Conservation (phyloP, 1,139 yeast genomes). For the Yamadazyma triangularis region DNA sequence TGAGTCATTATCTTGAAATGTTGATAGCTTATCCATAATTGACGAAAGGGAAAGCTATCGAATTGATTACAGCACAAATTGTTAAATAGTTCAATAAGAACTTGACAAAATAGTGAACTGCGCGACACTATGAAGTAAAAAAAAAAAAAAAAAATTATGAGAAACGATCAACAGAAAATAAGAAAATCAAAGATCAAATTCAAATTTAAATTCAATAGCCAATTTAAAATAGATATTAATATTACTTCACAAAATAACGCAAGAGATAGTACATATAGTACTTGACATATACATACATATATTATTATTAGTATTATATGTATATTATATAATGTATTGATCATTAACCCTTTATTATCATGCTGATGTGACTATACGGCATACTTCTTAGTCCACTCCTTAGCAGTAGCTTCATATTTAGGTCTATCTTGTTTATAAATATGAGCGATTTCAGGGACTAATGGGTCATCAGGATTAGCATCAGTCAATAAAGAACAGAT, state of each 20-base stretch:
- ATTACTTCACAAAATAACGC: background rate
- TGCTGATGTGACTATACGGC: constrained; percentile 59
- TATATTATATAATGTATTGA: background rate
- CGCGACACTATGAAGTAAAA: too few species aligned
- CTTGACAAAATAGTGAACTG: too few species aligned
- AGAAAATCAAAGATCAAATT: background rate
- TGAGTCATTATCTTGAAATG: constrained; percentile 41
- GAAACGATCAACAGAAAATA: background rate
- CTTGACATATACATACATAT: too few species aligned
- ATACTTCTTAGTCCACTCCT: constrained; percentile 98
- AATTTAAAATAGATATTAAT: too few species aligned
- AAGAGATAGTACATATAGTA: background rate
- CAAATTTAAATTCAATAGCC: background rate
- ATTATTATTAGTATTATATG: background rate
- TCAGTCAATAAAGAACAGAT: constrained; percentile 91
- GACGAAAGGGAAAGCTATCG: too few species aligned
- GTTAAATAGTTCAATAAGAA: too few species aligned
- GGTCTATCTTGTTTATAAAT: constrained; percentile 92
- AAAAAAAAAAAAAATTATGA: too few species aligned
- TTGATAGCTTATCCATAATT: constrained; percentile 38
- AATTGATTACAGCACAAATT: too few species aligned
- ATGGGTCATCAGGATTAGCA: constrained; percentile 98
- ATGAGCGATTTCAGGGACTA: constrained; percentile 98
- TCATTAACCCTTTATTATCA: background rate
- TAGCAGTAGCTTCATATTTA: constrained; percentile 94